phyloP scores from a whole-genome alignment of 2,329 filamentous ascomycete genomes.

The Hortaea sp. region DNA sequence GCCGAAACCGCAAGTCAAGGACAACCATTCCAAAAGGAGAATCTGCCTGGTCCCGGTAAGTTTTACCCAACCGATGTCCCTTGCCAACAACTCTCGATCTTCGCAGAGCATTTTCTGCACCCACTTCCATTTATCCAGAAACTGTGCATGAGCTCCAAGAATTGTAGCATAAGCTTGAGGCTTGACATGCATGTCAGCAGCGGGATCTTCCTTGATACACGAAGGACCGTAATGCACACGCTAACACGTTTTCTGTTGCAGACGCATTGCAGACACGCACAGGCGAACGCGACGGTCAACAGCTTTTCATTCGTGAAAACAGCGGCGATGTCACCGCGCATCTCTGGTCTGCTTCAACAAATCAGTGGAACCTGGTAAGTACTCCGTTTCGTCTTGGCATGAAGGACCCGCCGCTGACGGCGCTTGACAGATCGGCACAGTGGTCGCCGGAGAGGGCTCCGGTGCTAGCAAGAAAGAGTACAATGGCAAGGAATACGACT shows the following conservation, averaged over 20 bases:
- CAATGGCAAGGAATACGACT: slow-evolving; percentile 84
- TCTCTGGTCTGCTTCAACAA: slow-evolving; percentile 58
- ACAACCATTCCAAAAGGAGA: slow-evolving; percentile 71
- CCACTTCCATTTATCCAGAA: too few species aligned
- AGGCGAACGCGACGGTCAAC: slow-evolving; percentile 92
- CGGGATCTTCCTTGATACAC: neutral
- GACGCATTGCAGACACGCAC: slow-evolving; percentile 73
- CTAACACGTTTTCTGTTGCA: slow-evolving; percentile 6
- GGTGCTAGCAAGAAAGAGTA: slow-evolving; percentile 62
- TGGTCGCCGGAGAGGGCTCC: slow-evolving; percentile 77
- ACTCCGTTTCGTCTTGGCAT: neutral
- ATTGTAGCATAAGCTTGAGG: too few species aligned
- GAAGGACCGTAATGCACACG: neutral
- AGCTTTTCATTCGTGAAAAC: slow-evolving; percentile 77
- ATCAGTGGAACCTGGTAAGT: slow-evolving; percentile 24
- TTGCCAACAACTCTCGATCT: too few species aligned
- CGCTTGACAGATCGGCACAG: slow-evolving; percentile 69
- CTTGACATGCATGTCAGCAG: slow-evolving; percentile 1
- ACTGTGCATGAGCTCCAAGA: too few species aligned
- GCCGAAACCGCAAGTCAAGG: slow-evolving; percentile 56
- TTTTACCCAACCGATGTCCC: neutral
- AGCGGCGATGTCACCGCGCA: slow-evolving; percentile 79
- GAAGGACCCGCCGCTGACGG: slow-evolving; percentile 14
- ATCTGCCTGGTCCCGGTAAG: slow-evolving; percentile 62
- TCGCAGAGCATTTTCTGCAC: too few species aligned